phyloP scores from a whole-genome alignment of 2,329 filamentous ascomycete species.

The Coleophoma cylindrospora region DNA sequence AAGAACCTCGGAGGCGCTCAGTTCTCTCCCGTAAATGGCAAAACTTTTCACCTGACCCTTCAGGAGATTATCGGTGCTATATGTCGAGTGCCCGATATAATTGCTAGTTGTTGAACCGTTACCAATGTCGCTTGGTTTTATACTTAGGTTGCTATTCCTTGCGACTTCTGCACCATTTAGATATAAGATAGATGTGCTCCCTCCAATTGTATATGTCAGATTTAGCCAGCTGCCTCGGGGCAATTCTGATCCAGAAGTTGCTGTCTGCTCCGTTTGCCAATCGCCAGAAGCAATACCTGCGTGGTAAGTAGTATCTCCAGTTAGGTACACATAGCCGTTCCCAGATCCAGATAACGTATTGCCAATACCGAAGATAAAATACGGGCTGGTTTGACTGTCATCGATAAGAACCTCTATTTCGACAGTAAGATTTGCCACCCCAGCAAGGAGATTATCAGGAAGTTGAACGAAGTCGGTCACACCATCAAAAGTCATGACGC shows the following conservation, averaged over 20 bases:
- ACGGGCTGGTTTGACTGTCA: background rate
- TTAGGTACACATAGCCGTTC: background rate
- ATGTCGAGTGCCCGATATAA: background rate
- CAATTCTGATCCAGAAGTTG: background rate
- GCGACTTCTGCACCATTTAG: background rate
- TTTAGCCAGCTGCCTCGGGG: background rate
- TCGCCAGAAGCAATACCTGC: background rate
- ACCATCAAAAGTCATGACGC: background rate
- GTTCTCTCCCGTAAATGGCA: background rate
- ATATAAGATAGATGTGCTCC: background rate
- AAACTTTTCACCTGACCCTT: background rate
- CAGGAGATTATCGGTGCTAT: background rate
- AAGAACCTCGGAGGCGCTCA: background rate
- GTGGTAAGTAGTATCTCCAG: background rate
- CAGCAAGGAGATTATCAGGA: background rate
- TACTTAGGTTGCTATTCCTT: background rate
- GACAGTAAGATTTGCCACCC: background rate
- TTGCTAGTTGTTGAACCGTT: background rate
- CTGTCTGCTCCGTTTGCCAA: background rate
- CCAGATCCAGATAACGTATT: background rate
- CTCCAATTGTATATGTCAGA: background rate
- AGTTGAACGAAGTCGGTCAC: background rate
- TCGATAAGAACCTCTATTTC: background rate
- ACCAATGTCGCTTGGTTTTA: background rate
- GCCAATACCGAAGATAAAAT: background rate